Evolutionary conservation across 1,284 basidiomycete genomes (phyloP), one percentile per base, ranked within the genome.

Genomic region (Fomitopsis pinicola): DNA sequence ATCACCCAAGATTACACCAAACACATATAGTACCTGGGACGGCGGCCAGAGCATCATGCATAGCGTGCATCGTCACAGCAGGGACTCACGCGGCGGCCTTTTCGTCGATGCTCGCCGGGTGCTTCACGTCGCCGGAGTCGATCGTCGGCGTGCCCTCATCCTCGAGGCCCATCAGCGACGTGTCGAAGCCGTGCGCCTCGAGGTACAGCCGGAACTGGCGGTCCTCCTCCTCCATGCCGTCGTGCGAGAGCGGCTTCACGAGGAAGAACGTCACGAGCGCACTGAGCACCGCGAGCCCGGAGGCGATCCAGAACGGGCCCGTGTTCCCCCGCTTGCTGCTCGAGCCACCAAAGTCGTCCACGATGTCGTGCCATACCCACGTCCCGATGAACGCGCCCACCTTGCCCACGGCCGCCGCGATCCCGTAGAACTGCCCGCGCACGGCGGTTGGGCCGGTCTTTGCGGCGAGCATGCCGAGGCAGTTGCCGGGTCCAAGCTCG

Each of bases 361-460:
- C 52, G 19, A 77, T 83, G 17, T 72, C 85, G 84, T 54, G 52
- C 35, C 33, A 54, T 17, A 54, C 81, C 85, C 87, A 93, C 54
- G 87, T 91, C 42, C 93, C 91, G 60, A 88, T 84, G 73, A 95
- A 95, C 4, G 94, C 94, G 33, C 92, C 92, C 50, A 94, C 71
- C 75, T 97, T 98, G n/a, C 95, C 96, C 42, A 94, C 73, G 3
- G 94, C 95, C 50, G 95, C 95, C 3, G 92, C 93, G 52, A 86
- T 69, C 35, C 91, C 92, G 71, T 95, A 97, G 73, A 89, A 90
- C 63, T 95, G 90, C 2, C 93, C 94, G 66, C 94, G 88, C 54
- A 94, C 82, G 22, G 92, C 92, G 0, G 93, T 95, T 1, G 94
- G 92, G 59, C 90, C 87, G 2, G 81, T 84, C 77, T 96, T 96